phyloP scores from a whole-genome alignment of 345 rosid genomes.

The Kandelia obovata region DNA sequence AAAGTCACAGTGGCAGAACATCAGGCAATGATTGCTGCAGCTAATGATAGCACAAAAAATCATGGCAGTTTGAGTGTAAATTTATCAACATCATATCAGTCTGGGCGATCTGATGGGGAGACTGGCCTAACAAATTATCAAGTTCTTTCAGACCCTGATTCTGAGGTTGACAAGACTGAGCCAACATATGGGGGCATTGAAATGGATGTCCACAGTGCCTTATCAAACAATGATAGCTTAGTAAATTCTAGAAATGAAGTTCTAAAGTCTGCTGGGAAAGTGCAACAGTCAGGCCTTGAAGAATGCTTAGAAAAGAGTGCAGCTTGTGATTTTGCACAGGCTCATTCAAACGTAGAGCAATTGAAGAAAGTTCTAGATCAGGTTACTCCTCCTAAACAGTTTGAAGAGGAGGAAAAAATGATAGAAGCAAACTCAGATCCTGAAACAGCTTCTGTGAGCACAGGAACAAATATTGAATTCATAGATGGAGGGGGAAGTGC shows the following conservation, averaged over 20 bases:
- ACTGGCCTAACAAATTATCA: conserved; percentile 6
- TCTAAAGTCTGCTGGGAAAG: not conserved
- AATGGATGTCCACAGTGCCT: not conserved
- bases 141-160: not conserved
- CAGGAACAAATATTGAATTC: not conserved
- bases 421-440: conserved; percentile 12
- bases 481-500: conserved; percentile 12
- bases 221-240: not conserved
- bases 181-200: not conserved
- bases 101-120: conserved; percentile 9
- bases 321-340: conserved; percentile 18
- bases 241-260: not conserved
- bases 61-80: conserved; percentile 4
- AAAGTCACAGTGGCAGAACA: conserved; percentile 15
- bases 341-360: conserved; percentile 23
- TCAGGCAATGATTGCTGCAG: conserved; percentile 11
- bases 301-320: conserved; percentile 8
- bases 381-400: conserved; percentile 19
- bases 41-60: conserved; percentile 14
- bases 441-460: conserved; percentile 10
- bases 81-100: conserved; percentile 9
- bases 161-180: conserved; percentile 6
- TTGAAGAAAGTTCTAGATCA: conserved; percentile 32
- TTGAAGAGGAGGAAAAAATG: conserved; percentile 11
- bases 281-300: conserved; percentile 2